These are phyloP conservation scores for Striga asiatica DNA, from an alignment of 257 asterid genomes.

Conservation along the genomic window DNA sequence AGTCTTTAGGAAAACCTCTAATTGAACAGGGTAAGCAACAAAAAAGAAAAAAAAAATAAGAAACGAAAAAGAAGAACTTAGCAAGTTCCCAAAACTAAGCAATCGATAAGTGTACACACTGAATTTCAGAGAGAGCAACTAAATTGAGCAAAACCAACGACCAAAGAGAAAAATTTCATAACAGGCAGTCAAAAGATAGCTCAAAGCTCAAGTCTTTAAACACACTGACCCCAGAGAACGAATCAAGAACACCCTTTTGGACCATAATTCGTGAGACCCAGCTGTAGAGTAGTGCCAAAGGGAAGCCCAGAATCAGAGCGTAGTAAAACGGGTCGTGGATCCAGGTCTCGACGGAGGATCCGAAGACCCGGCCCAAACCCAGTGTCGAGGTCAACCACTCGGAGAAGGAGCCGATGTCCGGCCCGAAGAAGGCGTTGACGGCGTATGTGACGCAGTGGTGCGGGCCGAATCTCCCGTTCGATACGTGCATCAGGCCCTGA, in stretches of 20 bases:
- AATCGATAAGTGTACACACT: too few relatives aligned
- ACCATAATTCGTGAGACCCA: conserved; percentile 44
- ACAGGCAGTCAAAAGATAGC: background rate
- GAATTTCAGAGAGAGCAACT: background rate
- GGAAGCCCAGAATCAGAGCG: conserved; percentile 53
- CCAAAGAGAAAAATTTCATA: too few relatives aligned
- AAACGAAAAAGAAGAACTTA: too few relatives aligned
- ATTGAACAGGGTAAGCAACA: background rate
- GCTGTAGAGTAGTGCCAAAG: conserved; percentile 47
- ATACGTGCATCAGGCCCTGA: conserved; percentile 49
- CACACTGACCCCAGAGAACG: conserved; percentile 68
- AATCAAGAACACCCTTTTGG: conserved; percentile 51
- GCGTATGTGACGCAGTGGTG: conserved; percentile 83
- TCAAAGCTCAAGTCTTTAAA: background rate
- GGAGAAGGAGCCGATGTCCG: conserved; percentile 82
- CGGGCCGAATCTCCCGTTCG: conserved; percentile 78
- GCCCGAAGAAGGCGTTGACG: conserved; percentile 91
- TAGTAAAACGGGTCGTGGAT: conserved; percentile 79
- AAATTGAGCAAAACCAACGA: conserved; percentile 1
- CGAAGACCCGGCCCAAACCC: conserved; percentile 48
- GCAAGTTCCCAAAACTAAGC: too few relatives aligned
- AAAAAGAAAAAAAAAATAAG: background rate
- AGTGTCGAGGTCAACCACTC: conserved; percentile 71
- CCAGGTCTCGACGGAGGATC: conserved; percentile 62
- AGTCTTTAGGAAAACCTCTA: background rate